A percentile compares a stretch with the other conserved stretches of the same genome.
phyloP scores from a whole-genome alignment of 495 filamentous ascomycete species.

The Ascobolus immersus region DNA sequence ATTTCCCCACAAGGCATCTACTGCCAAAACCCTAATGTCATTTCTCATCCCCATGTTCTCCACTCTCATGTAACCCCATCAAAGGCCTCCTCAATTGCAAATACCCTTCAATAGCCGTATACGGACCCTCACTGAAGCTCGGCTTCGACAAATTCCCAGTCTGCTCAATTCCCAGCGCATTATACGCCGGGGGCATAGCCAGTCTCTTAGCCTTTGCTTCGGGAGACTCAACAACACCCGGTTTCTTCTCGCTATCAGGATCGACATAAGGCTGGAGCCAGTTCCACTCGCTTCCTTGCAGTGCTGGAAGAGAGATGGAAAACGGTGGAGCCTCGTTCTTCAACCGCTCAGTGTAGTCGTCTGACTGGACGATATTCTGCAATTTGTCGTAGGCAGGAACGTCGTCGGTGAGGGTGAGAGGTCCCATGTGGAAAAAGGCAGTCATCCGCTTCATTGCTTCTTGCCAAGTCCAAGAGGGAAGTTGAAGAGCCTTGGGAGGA shows the following conservation, averaged over 20 bases:
- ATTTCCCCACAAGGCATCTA: too few species aligned
- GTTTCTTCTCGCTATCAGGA: not conserved
- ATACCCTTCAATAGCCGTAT: slow-evolving; percentile 23
- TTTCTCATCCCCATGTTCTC: too few species aligned
- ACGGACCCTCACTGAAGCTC: slow-evolving; percentile 18
- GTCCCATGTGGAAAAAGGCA: slow-evolving; percentile 24
- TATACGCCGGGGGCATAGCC: slow-evolving; percentile 6
- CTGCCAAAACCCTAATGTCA: too few species aligned
- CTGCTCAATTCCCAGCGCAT: slow-evolving; percentile 12
- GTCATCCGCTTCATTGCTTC: slow-evolving; percentile 21
- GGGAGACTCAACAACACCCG: not conserved
- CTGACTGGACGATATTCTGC: not conserved
- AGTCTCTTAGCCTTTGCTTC: not conserved
- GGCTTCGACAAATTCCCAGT: slow-evolving; percentile 9
- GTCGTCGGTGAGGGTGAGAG: slow-evolving; percentile 17
- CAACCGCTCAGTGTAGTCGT: slow-evolving; percentile 7
- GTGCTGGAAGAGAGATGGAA: slow-evolving; percentile 10
- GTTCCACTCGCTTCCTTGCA: slow-evolving; percentile 16
- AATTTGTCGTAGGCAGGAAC: slow-evolving; percentile 12
- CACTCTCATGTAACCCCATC: slow-evolving; percentile 3
- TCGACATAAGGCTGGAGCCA: slow-evolving; percentile 24
- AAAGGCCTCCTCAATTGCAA: slow-evolving; percentile 19
- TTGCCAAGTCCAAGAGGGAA: slow-evolving; percentile 23
- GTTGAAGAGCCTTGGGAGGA: slow-evolving; percentile 15
- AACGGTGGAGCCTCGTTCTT: slow-evolving; percentile 2